Conservation (phyloP, 2,329 filamentous ascomycete genomes). For the Sporothrix euskadiensis region DNA sequence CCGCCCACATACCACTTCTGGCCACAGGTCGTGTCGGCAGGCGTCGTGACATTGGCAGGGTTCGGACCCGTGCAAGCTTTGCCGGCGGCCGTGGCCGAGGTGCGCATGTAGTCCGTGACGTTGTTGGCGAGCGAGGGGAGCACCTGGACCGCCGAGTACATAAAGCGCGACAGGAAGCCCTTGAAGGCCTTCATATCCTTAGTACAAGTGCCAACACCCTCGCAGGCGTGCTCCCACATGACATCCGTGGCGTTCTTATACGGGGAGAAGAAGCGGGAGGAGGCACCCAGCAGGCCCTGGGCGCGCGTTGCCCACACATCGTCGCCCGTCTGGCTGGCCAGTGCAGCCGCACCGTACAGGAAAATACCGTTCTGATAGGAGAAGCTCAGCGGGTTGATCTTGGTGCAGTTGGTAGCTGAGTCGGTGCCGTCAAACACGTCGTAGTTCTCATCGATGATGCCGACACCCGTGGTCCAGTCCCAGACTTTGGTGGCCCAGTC, state of each 20-base stretch:
- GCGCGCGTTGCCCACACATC: constrained; percentile 56
- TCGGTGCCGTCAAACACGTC: constrained; percentile 65
- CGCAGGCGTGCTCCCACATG: constrained; percentile 69
- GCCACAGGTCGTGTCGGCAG: constrained; percentile 57
- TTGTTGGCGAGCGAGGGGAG: constrained; percentile 54
- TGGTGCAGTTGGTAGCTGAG: constrained; percentile 54
- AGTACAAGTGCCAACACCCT: constrained; percentile 57
- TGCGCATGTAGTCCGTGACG: constrained; percentile 51
- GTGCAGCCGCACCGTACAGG: constrained; percentile 63
- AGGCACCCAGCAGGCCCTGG: constrained; percentile 53
- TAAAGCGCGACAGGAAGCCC: constrained; percentile 64
- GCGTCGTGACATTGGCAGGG: constrained; percentile 17
- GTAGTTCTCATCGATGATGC: constrained; percentile 57
- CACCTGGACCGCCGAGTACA: constrained; percentile 59
- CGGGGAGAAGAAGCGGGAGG: constrained; percentile 55
- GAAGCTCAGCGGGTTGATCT: constrained; percentile 58
- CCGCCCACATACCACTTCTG: constrained; percentile 61
- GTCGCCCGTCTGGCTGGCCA: constrained; percentile 62
- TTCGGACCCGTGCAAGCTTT: constrained; percentile 57
- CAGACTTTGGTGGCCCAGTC: constrained; percentile 68
- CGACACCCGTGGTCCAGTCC: constrained; percentile 61
- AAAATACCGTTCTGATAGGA: constrained; percentile 67
- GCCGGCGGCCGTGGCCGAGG: constrained; percentile 58
- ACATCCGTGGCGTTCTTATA: constrained; percentile 55
- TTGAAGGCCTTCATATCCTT: constrained; percentile 69